Base-by-base conservation (phyloP, 2,329 filamentous ascomycete species). In the Dendrostoma leiphaemia region DNA sequence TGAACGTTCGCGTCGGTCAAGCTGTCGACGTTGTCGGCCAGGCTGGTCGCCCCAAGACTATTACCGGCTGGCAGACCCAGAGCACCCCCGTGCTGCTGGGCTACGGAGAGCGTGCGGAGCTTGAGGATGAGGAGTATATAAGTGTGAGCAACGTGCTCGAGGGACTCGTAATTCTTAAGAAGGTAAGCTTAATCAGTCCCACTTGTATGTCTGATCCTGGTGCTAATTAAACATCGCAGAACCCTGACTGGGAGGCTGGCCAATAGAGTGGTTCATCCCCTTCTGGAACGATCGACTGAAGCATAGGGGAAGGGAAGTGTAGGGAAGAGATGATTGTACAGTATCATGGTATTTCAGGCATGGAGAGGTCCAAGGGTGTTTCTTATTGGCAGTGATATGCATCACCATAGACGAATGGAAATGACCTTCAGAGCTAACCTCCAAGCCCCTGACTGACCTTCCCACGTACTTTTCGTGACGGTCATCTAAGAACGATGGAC, bases 21-120 rank as follows among this genome's bases (percentile, higher is more conserved):
- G 94, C 95, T 15, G 95, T 99, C 19, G 94, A 99, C 69, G 92
- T 99, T 38, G 94, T 99, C 37, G 95, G 94, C 48, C 94, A 97
- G 72, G 94, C 95, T 12, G 94, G 94, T 69, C 84, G 93, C 59
- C 94, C 94, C 62, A 97, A 99, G 86, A 99, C 94, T 2, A 99
- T 99, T 65, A 99, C 94, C 9, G 94, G 94, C 50, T 99, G 94
- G 94, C 94, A 99, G 75, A 99, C 94, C 61, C 94, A 99, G 79
- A 97, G 90, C 76, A 99, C 94, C n/a, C 94, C 94, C 1, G 94
- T 99, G 44, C 78, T 99, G 56, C 77, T 99, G 64, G 88, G 90
- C n/a, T 88, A 96, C 67, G 94, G 95, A 28, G 94, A 99, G 78
- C 83, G 95, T 65, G 94, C 94, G 9, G 94, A 99, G 78, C 78